Conservation (phyloP, 768 basidiomycete species). For the Tulasnella sp. region DNA sequence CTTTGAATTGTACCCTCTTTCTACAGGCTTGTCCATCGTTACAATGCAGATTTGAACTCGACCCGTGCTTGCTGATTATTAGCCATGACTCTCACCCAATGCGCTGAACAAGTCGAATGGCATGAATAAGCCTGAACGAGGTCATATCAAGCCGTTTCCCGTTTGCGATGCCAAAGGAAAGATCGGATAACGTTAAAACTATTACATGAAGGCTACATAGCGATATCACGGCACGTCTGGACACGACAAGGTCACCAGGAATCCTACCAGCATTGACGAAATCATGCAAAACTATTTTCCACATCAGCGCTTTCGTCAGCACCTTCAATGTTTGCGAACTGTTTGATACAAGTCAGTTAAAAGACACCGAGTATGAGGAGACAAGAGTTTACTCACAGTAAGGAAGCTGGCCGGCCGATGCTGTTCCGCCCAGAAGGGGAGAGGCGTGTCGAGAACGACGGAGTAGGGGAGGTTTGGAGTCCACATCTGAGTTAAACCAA, state of each 20-base stretch:
- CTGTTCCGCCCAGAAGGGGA: conserved; percentile 93
- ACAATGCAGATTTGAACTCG: too few species aligned
- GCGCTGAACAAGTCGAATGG: too few species aligned
- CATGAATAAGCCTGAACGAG: too few species aligned
- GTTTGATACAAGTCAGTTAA: conserved; percentile 23
- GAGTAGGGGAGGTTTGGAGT: conserved; percentile 73
- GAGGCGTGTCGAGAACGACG: conserved; percentile 86
- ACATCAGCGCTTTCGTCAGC: conserved; percentile 94
- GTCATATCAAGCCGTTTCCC: too few species aligned
- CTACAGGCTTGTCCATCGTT: too few species aligned
- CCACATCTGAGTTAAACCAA: conserved; percentile 91
- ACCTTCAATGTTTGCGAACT: conserved; percentile 88
- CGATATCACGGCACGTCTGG: background rate
- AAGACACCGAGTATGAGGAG: background rate
- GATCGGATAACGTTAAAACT: background rate
- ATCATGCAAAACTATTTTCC: conserved; percentile 87
- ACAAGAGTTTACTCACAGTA: conserved; percentile 53
- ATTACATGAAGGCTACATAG: background rate
- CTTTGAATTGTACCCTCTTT: too few species aligned
- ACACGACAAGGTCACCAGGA: background rate
- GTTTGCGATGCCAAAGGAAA: background rate
- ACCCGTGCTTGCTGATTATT: too few species aligned
- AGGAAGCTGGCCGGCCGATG: conserved; percentile 94
- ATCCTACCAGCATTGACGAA: background rate
- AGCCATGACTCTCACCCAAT: too few species aligned